Evolutionary conservation across 2,329 filamentous ascomycete genomes (phyloP), one percentile per base, ranked within the genome.

Genomic region (Emergomyces orientalis): DNA sequence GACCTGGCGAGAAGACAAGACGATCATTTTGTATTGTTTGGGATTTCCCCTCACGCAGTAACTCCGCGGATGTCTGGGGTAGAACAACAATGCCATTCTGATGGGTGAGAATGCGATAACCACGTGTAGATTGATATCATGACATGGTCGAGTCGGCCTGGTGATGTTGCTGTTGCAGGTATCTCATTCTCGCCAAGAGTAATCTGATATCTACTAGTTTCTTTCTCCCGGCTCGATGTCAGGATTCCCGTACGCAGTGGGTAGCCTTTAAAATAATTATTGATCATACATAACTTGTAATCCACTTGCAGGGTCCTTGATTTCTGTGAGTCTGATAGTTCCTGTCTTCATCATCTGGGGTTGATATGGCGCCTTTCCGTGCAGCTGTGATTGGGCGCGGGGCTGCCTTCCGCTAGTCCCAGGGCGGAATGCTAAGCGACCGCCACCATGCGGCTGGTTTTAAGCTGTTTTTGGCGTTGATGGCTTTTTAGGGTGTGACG

Each of bases 361-460:
- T 45, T 56, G 51, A 57, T 45, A 62, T 62, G 51, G 43, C 60
- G 60, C 58, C 60, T 62, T 62, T 47, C 37, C 25, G 37, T 37
- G 8, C 9, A 19, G 13, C 52, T 27, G 37, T 62, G 60, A 62
- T 62, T 57, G 60, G 60, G 6, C 32, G 30, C 17, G 9, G 17
- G 30, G 8, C 17, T 39, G 30, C 27, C 5, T 22, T 2, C n/a
- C 52, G 52, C 52, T 56, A 56, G 52, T 37, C 52, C 52, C 19
- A 37, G 32, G 5, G 8, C 32, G 32, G 52, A 56, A 39, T 39
- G 32, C 52, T 56, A 56, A 56, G 52, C 52, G 52, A 56, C 52
- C 19, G 32, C 52, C 32, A 2, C 32, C 32, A 39, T 13, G n/a
- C 27, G 25, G 51, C 30, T 54, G 32, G 3, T 32, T 52, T 27